Evolutionary conservation across 1,284 basidiomycete species (phyloP).

Genomic region (Puccinia hordei): DNA sequence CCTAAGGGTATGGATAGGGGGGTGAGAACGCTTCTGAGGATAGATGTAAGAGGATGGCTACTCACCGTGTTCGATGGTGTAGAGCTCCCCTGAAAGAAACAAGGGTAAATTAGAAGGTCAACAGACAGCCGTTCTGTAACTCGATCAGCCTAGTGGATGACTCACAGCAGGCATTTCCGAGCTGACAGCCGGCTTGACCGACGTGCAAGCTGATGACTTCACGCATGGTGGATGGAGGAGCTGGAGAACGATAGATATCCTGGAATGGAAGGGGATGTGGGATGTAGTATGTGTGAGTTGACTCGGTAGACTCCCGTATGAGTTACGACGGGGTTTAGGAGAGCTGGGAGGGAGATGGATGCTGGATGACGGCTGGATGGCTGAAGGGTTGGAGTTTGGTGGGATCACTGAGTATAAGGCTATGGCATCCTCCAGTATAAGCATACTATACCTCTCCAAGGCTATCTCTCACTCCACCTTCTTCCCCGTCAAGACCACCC

Average conservation of each 20-base stretch:
- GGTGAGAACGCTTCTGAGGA: not conserved
- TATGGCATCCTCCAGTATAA: too few species aligned
- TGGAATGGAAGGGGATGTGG: not conserved
- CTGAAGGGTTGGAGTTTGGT: not conserved
- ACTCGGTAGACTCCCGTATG: slow-evolving; percentile 31
- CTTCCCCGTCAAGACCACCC: not conserved
- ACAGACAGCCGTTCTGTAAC: too few species aligned
- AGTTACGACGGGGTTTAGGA: slow-evolving; percentile 43
- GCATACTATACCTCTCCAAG: too few species aligned
- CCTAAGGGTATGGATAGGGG: slow-evolving; percentile 63
- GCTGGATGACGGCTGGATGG: too few species aligned
- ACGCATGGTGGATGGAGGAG: slow-evolving; percentile 14
- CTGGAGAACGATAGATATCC: not conserved
- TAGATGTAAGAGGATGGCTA: not conserved
- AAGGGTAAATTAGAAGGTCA: not conserved
- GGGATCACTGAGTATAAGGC: too few species aligned
- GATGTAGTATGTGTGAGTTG: not conserved
- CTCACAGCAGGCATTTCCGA: slow-evolving; percentile 48
- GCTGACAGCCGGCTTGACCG: slow-evolving; percentile 90
- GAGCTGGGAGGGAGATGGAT: not conserved
- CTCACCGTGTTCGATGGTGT: slow-evolving; percentile 46
- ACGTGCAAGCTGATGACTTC: slow-evolving; percentile 90
- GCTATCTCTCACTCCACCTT: not conserved
- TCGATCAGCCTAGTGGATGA: not conserved
- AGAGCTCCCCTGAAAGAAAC: slow-evolving; percentile 31